Percentiles rank a stretch among this genome's conserved stretches.
Conservation (phyloP, 345 rosid species). For the Raphanus raphanistrum region DNA sequence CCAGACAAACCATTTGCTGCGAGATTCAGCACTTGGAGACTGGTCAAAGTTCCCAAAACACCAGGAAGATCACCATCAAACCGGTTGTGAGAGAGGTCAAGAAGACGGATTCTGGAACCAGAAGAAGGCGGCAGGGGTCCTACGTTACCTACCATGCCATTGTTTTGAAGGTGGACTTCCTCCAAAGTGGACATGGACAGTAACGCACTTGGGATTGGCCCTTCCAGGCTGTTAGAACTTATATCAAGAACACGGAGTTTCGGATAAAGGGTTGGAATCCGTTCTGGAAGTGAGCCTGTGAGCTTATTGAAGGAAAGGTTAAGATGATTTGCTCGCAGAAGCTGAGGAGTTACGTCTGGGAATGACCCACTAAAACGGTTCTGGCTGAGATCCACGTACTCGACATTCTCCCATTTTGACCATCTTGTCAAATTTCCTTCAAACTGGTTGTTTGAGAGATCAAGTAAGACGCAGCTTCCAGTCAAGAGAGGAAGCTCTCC, state of each 20-base stretch:
- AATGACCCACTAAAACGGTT: constrained; percentile 70
- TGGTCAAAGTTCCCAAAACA: constrained; percentile 58
- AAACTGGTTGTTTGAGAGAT: constrained; percentile 82
- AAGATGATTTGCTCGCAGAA: constrained; percentile 84
- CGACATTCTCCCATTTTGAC: constrained; percentile 76
- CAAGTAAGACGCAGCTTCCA: constrained; percentile 74
- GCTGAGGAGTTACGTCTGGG: constrained; percentile 76
- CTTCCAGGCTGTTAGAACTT: constrained; percentile 69
- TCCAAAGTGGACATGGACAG: constrained; percentile 67
- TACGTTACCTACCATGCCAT: constrained; percentile 62
- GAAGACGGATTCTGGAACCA: constrained; percentile 54
- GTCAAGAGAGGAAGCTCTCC: constrained; percentile 93
- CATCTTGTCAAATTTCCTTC: constrained; percentile 79
- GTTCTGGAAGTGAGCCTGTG: constrained; percentile 62
- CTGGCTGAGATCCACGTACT: constrained; percentile 86
- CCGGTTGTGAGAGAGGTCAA: constrained; percentile 82
- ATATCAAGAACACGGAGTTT: constrained; percentile 86
- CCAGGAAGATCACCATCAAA: constrained; percentile 74
- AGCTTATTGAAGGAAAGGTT: constrained; percentile 84
- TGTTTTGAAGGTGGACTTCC: constrained; percentile 70
- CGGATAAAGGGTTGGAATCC: constrained; percentile 58
- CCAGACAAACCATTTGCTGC: constrained; percentile 86
- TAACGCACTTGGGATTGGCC: constrained; percentile 60
- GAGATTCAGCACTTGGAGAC: constrained; percentile 71
- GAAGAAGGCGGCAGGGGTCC: constrained; percentile 48